Evolutionary conservation across 2,329 filamentous ascomycete species (phyloP).

Genomic region (Penicillium corylophilum): DNA sequence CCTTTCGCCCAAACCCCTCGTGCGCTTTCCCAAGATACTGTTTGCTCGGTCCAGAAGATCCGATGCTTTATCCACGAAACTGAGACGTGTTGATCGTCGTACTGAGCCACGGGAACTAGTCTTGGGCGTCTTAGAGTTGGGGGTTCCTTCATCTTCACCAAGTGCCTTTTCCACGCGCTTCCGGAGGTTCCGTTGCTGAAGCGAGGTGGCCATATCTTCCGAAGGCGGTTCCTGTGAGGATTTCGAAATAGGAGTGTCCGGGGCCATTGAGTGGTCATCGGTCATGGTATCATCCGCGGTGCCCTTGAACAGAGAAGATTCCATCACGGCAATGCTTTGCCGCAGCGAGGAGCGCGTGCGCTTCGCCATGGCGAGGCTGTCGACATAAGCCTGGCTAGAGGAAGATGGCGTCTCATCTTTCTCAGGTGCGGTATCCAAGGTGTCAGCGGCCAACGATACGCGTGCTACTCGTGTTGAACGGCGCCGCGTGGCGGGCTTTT

Average conservation of each 20-base stretch:
- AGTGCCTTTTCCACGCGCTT: conserved; percentile 32
- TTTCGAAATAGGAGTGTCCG: conserved; percentile 37
- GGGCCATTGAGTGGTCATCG: conserved; percentile 28
- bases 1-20: conserved; percentile 55
- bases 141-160: conserved; percentile 26
- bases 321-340: conserved; percentile 44
- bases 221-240: conserved; percentile 30
- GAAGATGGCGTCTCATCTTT: conserved; percentile 20
- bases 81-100: conserved; percentile 46
- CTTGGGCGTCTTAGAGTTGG: conserved; percentile 25
- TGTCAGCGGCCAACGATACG: conserved; percentile 36
- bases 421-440: conserved; percentile 28
- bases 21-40: conserved; percentile 61
- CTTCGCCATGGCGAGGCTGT: conserved; percentile 36
- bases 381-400: conserved; percentile 35
- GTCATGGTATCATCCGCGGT: conserved; percentile 19
- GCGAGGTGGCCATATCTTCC: conserved; percentile 24
- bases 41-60: conserved; percentile 48
- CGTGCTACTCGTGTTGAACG: conserved; percentile 42
- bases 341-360: conserved; percentile 37
- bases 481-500: conserved; percentile 32
- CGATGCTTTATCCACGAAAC: conserved; percentile 45
- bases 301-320: conserved; percentile 32
- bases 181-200: conserved; percentile 32
- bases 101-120: conserved; percentile 27